These are phyloP conservation scores for Mallotus repandus DNA, from an alignment of 441 rosid genomes.

Conservation along the genomic window DNA sequence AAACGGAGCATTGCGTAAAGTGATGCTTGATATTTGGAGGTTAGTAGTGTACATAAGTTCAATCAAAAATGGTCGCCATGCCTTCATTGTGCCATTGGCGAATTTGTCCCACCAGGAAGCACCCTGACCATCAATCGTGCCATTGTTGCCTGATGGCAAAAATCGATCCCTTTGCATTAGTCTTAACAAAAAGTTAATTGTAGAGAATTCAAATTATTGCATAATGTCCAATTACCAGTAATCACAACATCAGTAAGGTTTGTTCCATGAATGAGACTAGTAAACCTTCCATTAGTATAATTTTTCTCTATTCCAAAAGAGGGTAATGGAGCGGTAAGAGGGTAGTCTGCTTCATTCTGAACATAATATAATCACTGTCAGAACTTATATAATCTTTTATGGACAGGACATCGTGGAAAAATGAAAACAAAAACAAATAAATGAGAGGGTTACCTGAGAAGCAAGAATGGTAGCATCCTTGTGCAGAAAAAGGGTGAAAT, in stretches of 20 bases:
- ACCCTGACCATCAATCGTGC: conserved; percentile 83
- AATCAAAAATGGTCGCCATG: conserved; percentile 59
- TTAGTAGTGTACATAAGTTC: conserved; percentile 58
- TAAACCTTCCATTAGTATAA: conserved; percentile 43
- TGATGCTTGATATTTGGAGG: conserved; percentile 63
- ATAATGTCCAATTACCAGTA: conserved; percentile 40
- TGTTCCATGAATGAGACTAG: conserved; percentile 60
- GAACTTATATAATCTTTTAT: neutral
- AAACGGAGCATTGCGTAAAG: conserved; percentile 61
- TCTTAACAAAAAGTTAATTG: neutral
- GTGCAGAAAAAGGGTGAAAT: too few relatives aligned
- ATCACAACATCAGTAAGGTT: conserved; percentile 67
- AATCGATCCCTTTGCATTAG: neutral
- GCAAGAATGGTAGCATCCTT: too few relatives aligned
- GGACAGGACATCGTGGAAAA: neutral
- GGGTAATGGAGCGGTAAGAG: conserved; percentile 46
- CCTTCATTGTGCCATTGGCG: conserved; percentile 32
- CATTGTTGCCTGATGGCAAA: conserved; percentile 54
- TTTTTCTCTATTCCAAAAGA: conserved; percentile 65
- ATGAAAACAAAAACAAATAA: too few relatives aligned
- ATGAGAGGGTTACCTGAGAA: too few relatives aligned
- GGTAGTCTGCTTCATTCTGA: conserved; percentile 60
- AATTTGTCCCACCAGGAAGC: conserved; percentile 67
- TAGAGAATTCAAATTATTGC: neutral
- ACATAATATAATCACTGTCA: neutral